Conservation (phyloP, 2,329 filamentous ascomycete genomes). For the Diaporthe velutina region DNA sequence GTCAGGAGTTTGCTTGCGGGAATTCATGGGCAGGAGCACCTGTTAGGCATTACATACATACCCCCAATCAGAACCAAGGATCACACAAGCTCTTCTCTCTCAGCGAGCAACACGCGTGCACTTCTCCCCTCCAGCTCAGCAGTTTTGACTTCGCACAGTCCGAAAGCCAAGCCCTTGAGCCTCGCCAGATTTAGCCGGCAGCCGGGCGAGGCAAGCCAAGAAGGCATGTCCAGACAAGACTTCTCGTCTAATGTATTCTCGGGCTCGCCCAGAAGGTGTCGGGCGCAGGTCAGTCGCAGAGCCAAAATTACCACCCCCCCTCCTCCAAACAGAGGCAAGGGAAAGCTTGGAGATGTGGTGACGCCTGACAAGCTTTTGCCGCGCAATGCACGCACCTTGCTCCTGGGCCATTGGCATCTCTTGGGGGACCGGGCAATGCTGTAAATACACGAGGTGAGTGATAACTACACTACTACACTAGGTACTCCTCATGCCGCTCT, state of each 20-base stretch:
- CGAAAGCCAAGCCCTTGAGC: background rate
- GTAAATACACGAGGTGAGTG: background rate
- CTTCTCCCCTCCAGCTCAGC: background rate
- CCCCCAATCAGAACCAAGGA: conserved; percentile 25
- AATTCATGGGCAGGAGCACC: background rate
- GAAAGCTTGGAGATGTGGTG: conserved; percentile 3
- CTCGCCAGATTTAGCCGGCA: conserved; percentile 28
- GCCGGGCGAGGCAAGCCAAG: conserved; percentile 3
- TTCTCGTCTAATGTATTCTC: background rate
- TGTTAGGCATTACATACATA: conserved; percentile 23
- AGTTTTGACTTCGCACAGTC: background rate
- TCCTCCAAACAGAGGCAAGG: background rate
- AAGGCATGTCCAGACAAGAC: conserved; percentile 10
- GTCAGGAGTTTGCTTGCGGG: background rate
- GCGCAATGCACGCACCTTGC: background rate
- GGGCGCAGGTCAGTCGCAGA: background rate
- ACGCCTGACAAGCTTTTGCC: conserved; percentile 19
- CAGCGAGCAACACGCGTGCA: background rate
- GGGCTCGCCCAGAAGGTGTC: background rate
- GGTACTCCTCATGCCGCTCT: conserved; percentile 13
- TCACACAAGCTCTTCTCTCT: background rate
- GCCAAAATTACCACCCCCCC: too few species aligned
- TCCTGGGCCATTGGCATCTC: background rate
- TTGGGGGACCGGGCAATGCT: background rate
- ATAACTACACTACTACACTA: background rate